Base-by-base conservation (phyloP, 257 asterid species). In the Penstemon newberryi region DNA sequence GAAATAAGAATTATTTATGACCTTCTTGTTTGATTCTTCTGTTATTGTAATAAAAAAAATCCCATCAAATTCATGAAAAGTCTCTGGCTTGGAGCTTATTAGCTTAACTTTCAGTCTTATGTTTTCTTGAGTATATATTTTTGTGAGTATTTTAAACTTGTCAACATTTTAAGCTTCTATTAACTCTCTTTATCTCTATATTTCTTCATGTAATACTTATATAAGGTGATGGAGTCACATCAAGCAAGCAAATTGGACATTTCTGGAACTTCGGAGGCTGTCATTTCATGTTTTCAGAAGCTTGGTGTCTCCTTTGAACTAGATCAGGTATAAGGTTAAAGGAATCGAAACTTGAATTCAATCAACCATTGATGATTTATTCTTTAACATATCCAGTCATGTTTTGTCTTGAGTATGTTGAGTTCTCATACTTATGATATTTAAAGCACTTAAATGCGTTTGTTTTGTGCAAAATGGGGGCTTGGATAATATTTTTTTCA, bases 211-310 rank as follows among this genome's bases (percentile, higher is more conserved):
- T 33, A 38, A 64, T 46, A 47, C 66, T 59, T 58, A 52, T 43
- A 40, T 66, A 61, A 91, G 97, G 97, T 94, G 77, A 82, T 84
- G 89, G 97, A 94, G 83, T 94, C 99, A 0, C 99, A 94, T 82
- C 99, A 94, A 84, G 91, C 96, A 56, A 75, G 96, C 71, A 93
- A 94, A 80, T 72, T 85, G 90, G 97, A 91, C 70, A 65, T 84
- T 36, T 94, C 99, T 78, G 99, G 96, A 76, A 94, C 99, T 67
- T 97, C 96, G 52, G 91, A 91, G 82, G 92, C 94, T 70, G 97
- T 93, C 70, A 86, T 94, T 77, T 82, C 97, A 51, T 94, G 96
- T 81, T 94, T 94, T 79, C 82, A 89, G 89, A 89, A 87, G 78
- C 78, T 94, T 46, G 97, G 99, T 0, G 96, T 85, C 62, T 74